A percentile compares a stretch with the other conserved stretches of the same genome.
Evolutionary conservation across 768 basidiomycete genomes (phyloP).

Genomic region (Coprinopsis sp.): DNA sequence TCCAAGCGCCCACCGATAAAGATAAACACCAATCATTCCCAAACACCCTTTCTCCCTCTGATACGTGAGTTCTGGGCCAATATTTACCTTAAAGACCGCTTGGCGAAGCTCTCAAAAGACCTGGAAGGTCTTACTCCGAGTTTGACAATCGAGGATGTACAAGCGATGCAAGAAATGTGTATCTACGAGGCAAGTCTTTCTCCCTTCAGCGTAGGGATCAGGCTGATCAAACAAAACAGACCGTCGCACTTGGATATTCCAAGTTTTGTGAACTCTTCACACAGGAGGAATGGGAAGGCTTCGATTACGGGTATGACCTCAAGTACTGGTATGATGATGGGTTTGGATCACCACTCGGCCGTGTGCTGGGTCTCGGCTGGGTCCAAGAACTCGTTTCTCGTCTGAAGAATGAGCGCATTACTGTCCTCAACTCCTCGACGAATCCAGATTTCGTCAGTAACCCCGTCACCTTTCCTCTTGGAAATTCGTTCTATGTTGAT

Average conservation of each 20-base stretch:
- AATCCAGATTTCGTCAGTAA: slow-evolving; percentile 78
- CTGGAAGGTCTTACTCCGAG: slow-evolving; percentile 62
- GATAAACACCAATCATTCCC: slow-evolving; percentile 48
- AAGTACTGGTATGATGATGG: slow-evolving; percentile 68
- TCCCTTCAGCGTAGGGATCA: not conserved
- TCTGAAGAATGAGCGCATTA: slow-evolving; percentile 70
- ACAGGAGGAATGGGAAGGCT: slow-evolving; percentile 89
- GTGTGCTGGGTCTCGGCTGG: slow-evolving; percentile 74
- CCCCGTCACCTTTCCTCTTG: slow-evolving; percentile 65
- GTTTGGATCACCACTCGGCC: slow-evolving; percentile 77
- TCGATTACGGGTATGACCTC: slow-evolving; percentile 79
- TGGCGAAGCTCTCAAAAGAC: slow-evolving; percentile 50
- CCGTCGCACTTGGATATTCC: slow-evolving; percentile 86
- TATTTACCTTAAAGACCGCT: slow-evolving; percentile 67
- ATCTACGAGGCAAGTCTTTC: slow-evolving; percentile 64
- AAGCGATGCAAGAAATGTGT: slow-evolving; percentile 76
- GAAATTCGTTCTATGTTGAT: slow-evolving; percentile 76
- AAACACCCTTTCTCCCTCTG: slow-evolving; percentile 82
- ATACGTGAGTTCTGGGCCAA: slow-evolving; percentile 66
- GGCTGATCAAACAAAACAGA: slow-evolving; percentile 38
- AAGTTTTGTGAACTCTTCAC: slow-evolving; percentile 90
- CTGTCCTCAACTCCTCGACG: slow-evolving; percentile 71
- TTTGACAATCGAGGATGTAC: slow-evolving; percentile 63
- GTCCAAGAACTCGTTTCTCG: slow-evolving; percentile 81
- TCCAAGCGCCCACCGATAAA: slow-evolving; percentile 40